Conservation (phyloP, 106 monocot genomes). For the Chionographis japonica region DNA sequence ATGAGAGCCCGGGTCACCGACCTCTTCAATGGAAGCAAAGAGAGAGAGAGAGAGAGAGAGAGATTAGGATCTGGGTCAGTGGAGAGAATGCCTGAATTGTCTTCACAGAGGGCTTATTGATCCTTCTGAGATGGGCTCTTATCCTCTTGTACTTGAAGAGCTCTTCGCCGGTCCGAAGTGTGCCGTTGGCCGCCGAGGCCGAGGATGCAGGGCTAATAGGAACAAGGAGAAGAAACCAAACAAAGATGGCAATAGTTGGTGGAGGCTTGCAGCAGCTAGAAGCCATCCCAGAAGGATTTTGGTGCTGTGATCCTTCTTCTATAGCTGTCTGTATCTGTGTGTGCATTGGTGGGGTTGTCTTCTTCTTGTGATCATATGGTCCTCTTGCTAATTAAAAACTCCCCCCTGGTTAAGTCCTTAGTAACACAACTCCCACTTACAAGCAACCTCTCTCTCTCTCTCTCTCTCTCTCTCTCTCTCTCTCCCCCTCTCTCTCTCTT, state of each 20-base stretch:
- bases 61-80: neutral
- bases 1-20: neutral
- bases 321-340: slow-evolving; percentile 52
- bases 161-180: slow-evolving; percentile 20
- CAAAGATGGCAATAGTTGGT: slow-evolving; percentile 19
- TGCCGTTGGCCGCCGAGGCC: slow-evolving; percentile 19
- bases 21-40: neutral
- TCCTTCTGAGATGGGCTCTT: slow-evolving; percentile 48
- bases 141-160: slow-evolving; percentile 33
- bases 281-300: slow-evolving; percentile 36
- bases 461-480: no score
- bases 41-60: neutral
- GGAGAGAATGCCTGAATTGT: slow-evolving; percentile 66
- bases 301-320: slow-evolving; percentile 27
- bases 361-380: slow-evolving; percentile 19
- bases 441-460: neutral
- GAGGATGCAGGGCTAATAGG: neutral
- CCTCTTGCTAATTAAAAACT: slow-evolving; percentile 6
- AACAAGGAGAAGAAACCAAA: slow-evolving; percentile 26
- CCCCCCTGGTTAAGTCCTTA: slow-evolving; percentile 1
- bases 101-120: slow-evolving; percentile 69
- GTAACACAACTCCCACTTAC: neutral
- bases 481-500: neutral
- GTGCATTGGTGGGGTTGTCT: slow-evolving; percentile 20
- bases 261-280: slow-evolving; percentile 24